Evolutionary conservation across 345 rosid genomes (phyloP), one percentile per base, ranked within the genome.

Genomic region (Camelina hispida): DNA sequence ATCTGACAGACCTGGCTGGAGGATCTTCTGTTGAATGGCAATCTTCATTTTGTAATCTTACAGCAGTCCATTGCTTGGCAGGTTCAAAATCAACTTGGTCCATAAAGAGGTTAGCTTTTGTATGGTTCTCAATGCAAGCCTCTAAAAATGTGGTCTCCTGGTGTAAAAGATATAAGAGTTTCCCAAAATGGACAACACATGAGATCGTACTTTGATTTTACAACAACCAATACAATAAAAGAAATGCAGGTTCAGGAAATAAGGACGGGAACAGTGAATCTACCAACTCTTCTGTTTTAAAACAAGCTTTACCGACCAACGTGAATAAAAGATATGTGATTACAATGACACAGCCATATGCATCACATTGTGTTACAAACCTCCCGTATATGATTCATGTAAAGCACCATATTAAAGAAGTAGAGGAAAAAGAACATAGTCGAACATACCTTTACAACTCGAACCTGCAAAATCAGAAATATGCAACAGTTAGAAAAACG

Each of bases 11-110:
- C 97, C 93, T 85, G 57, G 79, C 78, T 43, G 69, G 62, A 59
- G 86, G 68, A 78, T 57, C 62, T 56, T 69, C 75, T 20, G 80
- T 74, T 32, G 83, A 78, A 42, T 70, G 74, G 58, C 66, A 73
- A 55, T 84, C 90, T 71, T 88, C 91, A 66, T 82, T 84, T 60
- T 83, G 87, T 65, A 90, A 69, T 62, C 85, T 72, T 69, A 81
- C 81, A 22, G 95, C 96, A 80, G 54, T 85, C 98, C 98, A 93
- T 78, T 83, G 78, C 76, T 83, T 90, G 58, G 98, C 83, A 58
- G 99, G 97, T 83, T 95, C 99, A 82, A 95, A 95, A 81, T 95
- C 98, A 77, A 93, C 98, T 91, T 88, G 97, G 79, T 93, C 98
- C 98, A 95, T 88, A 57, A 87, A 90, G 79, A 92, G 96, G 82